These are phyloP conservation scores for Chloridella minuta DNA, from an alignment of 352 stramenopile genomes.

Conservation along the genomic window DNA sequence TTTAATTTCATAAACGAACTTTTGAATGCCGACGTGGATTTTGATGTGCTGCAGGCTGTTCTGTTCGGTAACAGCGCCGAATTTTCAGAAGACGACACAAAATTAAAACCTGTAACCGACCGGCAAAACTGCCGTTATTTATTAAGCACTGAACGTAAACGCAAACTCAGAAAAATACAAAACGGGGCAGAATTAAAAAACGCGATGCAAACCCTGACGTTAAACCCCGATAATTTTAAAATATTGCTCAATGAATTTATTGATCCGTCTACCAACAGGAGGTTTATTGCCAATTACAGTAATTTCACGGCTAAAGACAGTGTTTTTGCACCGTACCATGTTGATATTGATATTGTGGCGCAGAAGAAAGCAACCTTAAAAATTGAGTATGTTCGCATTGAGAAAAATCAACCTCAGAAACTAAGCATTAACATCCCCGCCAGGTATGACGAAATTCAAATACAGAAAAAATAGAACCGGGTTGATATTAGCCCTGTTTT, in stretches of 20 bases:
- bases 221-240: not conserved
- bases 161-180: not conserved
- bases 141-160: not conserved
- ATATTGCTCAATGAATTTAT: not conserved
- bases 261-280: not conserved
- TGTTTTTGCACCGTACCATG: not conserved
- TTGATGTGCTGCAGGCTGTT: not conserved
- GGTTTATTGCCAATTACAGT: not conserved
- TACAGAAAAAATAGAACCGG: not conserved
- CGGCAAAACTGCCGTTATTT: not conserved
- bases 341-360: not conserved
- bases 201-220: not conserved
- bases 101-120: not conserved
- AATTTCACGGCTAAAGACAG: not conserved
- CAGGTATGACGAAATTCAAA: not conserved
- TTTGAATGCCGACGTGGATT: not conserved
- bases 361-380: not conserved
- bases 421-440: not conserved
- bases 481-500: not conserved
- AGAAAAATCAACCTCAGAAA: not conserved
- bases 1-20: not conserved
- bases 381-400: not conserved
- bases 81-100: not conserved
- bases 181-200: not conserved
- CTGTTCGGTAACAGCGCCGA: not conserved